These are phyloP conservation scores for Panellus pusillus DNA, from an alignment of 768 basidiomycete species.

Conservation along the genomic window DNA sequence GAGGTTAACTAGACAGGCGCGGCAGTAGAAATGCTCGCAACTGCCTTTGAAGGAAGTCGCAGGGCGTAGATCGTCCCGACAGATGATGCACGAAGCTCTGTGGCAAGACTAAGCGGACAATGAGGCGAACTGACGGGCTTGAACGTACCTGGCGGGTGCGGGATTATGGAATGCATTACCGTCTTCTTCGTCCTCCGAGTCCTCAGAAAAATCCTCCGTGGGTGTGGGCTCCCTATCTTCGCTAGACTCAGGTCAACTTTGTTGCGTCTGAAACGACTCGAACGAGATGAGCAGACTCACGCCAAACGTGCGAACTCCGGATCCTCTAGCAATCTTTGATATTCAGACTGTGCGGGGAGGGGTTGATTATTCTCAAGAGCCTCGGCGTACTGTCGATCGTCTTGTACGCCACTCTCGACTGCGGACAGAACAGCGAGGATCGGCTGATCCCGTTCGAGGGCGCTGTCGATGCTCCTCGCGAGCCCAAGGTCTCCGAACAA, in stretches of 20 bases:
- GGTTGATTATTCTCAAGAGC: slow-evolving; percentile 33
- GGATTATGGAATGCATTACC: too few species aligned
- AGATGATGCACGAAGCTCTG: slow-evolving; percentile 41
- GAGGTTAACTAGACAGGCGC: slow-evolving; percentile 41
- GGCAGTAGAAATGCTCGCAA: slow-evolving; percentile 50
- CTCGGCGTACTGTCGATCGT: slow-evolving; percentile 44
- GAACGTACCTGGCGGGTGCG: neutral
- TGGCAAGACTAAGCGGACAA: neutral
- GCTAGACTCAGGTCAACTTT: neutral
- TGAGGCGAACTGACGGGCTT: too few species aligned
- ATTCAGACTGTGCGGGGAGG: slow-evolving; percentile 27
- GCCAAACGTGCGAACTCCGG: slow-evolving; percentile 7
- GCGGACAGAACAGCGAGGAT: slow-evolving; percentile 31
- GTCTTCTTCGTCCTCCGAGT: too few species aligned
- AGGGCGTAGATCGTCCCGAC: slow-evolving; percentile 33
- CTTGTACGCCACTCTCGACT: slow-evolving; percentile 37
- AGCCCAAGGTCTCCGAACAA: slow-evolving; percentile 37
- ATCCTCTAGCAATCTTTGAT: slow-evolving; percentile 21
- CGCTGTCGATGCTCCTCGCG: slow-evolving; percentile 43
- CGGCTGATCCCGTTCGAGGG: slow-evolving; percentile 35
- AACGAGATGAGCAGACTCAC: neutral
- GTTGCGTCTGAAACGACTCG: neutral
- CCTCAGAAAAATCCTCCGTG: too few species aligned
- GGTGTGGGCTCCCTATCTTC: neutral
- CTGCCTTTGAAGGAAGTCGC: slow-evolving; percentile 35